A percentile compares a stretch with the other conserved stretches of the same genome.
These are phyloP conservation scores for Xylaria sp. DNA, from an alignment of 2,329 filamentous ascomycete genomes.

Conservation along the genomic window DNA sequence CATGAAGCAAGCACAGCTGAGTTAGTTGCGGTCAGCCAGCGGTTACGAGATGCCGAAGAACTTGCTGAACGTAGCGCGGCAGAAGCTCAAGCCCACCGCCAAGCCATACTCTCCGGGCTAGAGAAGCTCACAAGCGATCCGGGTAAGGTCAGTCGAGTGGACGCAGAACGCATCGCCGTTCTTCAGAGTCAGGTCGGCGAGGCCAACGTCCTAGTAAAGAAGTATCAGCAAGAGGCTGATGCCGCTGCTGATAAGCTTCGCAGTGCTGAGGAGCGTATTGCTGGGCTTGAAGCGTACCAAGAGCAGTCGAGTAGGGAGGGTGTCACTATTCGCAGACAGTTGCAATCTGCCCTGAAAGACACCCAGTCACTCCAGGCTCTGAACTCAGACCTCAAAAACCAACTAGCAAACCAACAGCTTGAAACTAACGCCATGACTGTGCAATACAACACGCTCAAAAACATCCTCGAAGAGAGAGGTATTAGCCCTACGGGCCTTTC, in stretches of 20 bases:
- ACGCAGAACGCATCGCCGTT: constrained; percentile 74
- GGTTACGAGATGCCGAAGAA: constrained; percentile 86
- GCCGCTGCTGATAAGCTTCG: constrained; percentile 87
- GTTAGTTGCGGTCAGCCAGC: constrained; percentile 77
- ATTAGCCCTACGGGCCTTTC: constrained; percentile 80
- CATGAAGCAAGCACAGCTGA: constrained; percentile 84
- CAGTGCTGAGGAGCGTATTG: constrained; percentile 94
- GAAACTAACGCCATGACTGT: constrained; percentile 94
- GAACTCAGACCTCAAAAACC: constrained; percentile 83
- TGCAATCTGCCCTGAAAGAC: constrained; percentile 86
- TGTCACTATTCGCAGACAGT: constrained; percentile 86
- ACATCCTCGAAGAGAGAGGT: constrained; percentile 88
- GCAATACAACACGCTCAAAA: constrained; percentile 92
- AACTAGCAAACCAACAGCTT: constrained; percentile 85
- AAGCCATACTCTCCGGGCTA: constrained; percentile 84
- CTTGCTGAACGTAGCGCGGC: constrained; percentile 86
- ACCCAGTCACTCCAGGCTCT: constrained; percentile 82
- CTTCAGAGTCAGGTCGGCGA: constrained; percentile 83
- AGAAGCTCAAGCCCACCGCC: constrained; percentile 86
- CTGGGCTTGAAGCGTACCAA: constrained; percentile 94
- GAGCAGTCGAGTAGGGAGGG: constrained; percentile 96
- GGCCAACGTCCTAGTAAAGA: constrained; percentile 83
- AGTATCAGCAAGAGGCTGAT: constrained; percentile 91
- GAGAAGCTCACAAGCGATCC: constrained; percentile 74
- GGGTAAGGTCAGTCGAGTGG: constrained; percentile 58